Percentiles rank a stretch among this genome's conserved stretches.
Evolutionary conservation across 2,329 filamentous ascomycete species (phyloP).

Genomic region (Xylaria sp.): DNA sequence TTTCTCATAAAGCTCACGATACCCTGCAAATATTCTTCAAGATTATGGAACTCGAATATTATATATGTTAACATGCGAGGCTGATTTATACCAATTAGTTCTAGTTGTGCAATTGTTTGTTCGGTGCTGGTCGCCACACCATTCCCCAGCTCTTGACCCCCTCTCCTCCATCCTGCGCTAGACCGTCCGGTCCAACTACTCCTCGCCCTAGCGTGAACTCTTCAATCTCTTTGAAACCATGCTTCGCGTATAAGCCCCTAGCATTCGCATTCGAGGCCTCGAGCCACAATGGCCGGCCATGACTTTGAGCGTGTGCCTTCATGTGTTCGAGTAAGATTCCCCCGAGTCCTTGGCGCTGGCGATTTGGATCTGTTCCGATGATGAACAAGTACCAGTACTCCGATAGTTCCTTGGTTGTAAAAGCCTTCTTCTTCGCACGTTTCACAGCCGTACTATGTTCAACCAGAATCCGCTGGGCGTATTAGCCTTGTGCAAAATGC

Average conservation of each 20-base stretch:
- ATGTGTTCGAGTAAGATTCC: constrained; percentile 27
- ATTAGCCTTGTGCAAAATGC: background rate
- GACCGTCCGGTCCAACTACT: constrained; percentile 23
- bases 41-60: background rate
- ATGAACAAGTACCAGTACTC: constrained; percentile 32
- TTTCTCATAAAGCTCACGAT: background rate
- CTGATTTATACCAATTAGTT: background rate
- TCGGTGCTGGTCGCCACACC: constrained; percentile 31
- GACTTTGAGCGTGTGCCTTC: constrained; percentile 19
- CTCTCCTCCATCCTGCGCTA: constrained; percentile 27
- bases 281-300: constrained; percentile 32
- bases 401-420: constrained; percentile 26
- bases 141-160: constrained; percentile 33
- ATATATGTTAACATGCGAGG: too few relatives aligned
- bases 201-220: constrained; percentile 29
- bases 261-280: constrained; percentile 31
- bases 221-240: constrained; percentile 34
- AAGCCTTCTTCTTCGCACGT: constrained; percentile 25
- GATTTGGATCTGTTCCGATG: constrained; percentile 26
- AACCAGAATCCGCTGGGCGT: constrained; percentile 17
- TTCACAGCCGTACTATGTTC: constrained; percentile 26
- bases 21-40: background rate
- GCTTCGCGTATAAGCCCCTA: constrained; percentile 23
- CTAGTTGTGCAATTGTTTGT: background rate
- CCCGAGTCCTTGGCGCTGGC: constrained; percentile 31